Percentiles rank a stretch among this genome's conserved stretches.
Evolutionary conservation across 164 flowering plant species (phyloP).

Genomic region (Sextonia rubra): DNA sequence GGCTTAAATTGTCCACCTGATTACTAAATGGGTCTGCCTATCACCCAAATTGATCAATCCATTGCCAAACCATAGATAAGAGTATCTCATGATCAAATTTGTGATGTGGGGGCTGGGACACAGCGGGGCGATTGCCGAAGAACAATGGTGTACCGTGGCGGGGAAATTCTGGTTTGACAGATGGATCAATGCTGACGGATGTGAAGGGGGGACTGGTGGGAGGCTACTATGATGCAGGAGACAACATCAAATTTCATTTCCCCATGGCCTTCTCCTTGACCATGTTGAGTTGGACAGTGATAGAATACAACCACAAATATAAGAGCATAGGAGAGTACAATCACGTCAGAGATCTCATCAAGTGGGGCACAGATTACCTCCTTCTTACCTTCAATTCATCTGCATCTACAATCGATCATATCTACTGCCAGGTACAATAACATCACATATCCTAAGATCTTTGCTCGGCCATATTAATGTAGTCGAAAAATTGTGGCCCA

Average conservation of each 20-base stretch:
- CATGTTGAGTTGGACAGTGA: constrained; percentile 87
- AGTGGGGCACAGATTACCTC: constrained; percentile 94
- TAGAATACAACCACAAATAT: constrained; percentile 73
- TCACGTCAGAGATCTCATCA: constrained; percentile 66
- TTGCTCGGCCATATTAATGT: not conserved
- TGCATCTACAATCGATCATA: constrained; percentile 47
- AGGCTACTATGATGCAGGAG: constrained; percentile 89
- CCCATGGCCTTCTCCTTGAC: constrained; percentile 85
- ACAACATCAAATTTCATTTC: constrained; percentile 66
- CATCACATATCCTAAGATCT: not conserved
- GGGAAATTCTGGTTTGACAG: constrained; percentile 62
- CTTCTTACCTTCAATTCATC: constrained; percentile 71
- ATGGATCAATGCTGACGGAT: constrained; percentile 43
- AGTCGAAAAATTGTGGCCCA: not conserved
- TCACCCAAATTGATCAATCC: too few species aligned
- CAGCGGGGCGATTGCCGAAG: constrained; percentile 76
- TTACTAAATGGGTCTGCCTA: too few species aligned
- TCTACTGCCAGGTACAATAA: constrained; percentile 52
- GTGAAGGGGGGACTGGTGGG: constrained; percentile 66
- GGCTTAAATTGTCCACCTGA: too few species aligned
- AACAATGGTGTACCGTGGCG: constrained; percentile 55
- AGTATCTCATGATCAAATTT: too few species aligned
- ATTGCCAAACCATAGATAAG: too few species aligned
- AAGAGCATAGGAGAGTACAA: constrained; percentile 48
- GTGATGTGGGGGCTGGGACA: not conserved